These are phyloP conservation scores for Rhipidocladum racemiflorum DNA, from an alignment of 176 grass and related monocot species.

Conservation along the genomic window DNA sequence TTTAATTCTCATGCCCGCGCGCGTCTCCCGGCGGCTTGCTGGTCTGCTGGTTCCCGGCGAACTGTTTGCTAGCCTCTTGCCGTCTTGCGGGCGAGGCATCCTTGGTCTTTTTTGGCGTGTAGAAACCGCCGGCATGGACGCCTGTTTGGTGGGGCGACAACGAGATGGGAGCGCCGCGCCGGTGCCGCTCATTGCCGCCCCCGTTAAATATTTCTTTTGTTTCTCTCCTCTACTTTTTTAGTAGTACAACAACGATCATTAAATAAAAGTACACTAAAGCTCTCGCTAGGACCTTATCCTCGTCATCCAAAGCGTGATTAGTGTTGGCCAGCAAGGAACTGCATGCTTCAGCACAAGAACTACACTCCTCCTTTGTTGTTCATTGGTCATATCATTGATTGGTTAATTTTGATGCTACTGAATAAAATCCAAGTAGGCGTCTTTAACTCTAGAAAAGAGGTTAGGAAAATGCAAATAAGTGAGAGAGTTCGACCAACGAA, in stretches of 20 bases:
- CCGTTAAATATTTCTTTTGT: conserved; percentile 20
- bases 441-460: neutral
- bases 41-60: conserved; percentile 12
- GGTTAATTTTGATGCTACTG: neutral
- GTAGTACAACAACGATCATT: neutral
- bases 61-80: conserved; percentile 29
- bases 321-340: conserved; percentile 11
- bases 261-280: conserved; percentile 18
- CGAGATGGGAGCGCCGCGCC: conserved; percentile 34
- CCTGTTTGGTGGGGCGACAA: conserved; percentile 4
- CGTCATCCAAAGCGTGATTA: conserved; percentile 34
- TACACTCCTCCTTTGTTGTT: too few species aligned
- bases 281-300: conserved; percentile 21
- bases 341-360: neutral
- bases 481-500: neutral
- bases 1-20: neutral
- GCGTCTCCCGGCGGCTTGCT: neutral
- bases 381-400: neutral
- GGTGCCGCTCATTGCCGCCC: neutral
- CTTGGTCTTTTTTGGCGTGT: conserved; percentile 2
- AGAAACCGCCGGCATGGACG: conserved; percentile 30
- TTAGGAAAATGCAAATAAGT: neutral
- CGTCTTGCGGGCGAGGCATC: conserved; percentile 41
- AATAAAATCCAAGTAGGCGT: conserved; percentile 27
- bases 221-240: conserved; percentile 2